phyloP scores from a whole-genome alignment of 805 yeast species.

The Pichia membranifaciens region DNA sequence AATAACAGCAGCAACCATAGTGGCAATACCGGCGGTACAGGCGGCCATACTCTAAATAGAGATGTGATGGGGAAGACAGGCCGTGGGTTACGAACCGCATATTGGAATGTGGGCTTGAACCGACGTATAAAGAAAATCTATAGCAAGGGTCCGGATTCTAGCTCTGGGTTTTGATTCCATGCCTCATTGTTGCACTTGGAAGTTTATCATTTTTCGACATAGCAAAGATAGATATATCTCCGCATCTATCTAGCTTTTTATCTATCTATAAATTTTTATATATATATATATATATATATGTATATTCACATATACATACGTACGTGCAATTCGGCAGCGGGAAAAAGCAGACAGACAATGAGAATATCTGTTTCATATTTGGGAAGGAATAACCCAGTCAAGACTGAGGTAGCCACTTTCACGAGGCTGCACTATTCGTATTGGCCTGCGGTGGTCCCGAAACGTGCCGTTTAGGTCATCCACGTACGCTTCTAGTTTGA shows the following conservation, averaged over 20 bases:
- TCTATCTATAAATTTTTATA: too few relatives aligned
- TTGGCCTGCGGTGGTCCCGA: slow-evolving; percentile 20
- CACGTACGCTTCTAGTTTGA: slow-evolving; percentile 40
- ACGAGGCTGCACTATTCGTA: slow-evolving; percentile 45
- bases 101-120: slow-evolving; percentile 32
- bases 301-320: too few relatives aligned
- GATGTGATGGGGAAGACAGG: slow-evolving; percentile 22
- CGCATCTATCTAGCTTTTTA: too few relatives aligned
- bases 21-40: slow-evolving; percentile 9
- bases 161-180: slow-evolving; percentile 9
- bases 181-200: too few relatives aligned
- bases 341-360: too few relatives aligned
- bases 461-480: slow-evolving; percentile 26
- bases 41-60: slow-evolving; percentile 1
- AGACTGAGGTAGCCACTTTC: slow-evolving; percentile 50
- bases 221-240: too few relatives aligned
- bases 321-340: too few relatives aligned
- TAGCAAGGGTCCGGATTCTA: slow-evolving; percentile 22
- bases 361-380: neutral
- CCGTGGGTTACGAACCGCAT: slow-evolving; percentile 27
- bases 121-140: slow-evolving; percentile 24
- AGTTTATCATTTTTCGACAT: too few relatives aligned
- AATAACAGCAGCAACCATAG: neutral
- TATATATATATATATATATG: too few relatives aligned
- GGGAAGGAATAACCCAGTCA: slow-evolving; percentile 50